Percentiles rank a stretch among this genome's conserved stretches.
These are phyloP conservation scores for Leishmania braziliensis DNA, from an alignment of 208 protist species.

Conservation along the genomic window DNA sequence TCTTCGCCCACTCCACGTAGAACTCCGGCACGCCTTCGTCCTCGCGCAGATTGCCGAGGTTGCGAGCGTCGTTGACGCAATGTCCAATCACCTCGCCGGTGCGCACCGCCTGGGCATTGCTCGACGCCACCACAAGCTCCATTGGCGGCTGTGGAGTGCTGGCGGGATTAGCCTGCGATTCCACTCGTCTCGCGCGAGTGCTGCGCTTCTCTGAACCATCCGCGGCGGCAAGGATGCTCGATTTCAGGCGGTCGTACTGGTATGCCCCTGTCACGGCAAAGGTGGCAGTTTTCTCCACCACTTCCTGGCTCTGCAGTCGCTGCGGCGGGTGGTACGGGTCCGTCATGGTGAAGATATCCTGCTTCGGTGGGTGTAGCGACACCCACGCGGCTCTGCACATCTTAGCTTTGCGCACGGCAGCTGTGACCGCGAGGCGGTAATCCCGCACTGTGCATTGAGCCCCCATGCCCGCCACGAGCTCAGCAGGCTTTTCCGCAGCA, in stretches of 20 bases:
- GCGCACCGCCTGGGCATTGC: constrained; percentile 47
- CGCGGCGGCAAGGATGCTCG: constrained; percentile 1
- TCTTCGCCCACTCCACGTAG: constrained; percentile 73
- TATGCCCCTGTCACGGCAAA: constrained; percentile 83
- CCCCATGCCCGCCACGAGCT: constrained; percentile 36
- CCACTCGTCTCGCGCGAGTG: not conserved
- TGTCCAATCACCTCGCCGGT: constrained; percentile 68
- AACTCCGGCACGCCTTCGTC: constrained; percentile 82
- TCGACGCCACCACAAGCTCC: constrained; percentile 47
- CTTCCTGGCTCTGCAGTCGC: constrained; percentile 37
- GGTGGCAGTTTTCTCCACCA: constrained; percentile 70
- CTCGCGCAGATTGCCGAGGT: constrained; percentile 81
- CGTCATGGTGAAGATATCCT: constrained; percentile 28
- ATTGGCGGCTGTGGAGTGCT: constrained; percentile 14
- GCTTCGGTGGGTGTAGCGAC: constrained; percentile 29
- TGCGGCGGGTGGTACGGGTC: constrained; percentile 47
- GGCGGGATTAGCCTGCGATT: not conserved
- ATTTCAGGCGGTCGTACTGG: constrained; percentile 66
- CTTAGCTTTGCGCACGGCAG: constrained; percentile 71
- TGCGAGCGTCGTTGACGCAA: constrained; percentile 80
- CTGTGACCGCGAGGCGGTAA: constrained; percentile 71
- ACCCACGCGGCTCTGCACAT: constrained; percentile 25
- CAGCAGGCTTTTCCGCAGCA: constrained; percentile 7
- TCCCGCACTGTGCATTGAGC: constrained; percentile 47
- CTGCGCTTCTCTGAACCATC: not conserved